phyloP scores from a whole-genome alignment of 805 yeast genomes.

The Yueomyces sinensis region DNA sequence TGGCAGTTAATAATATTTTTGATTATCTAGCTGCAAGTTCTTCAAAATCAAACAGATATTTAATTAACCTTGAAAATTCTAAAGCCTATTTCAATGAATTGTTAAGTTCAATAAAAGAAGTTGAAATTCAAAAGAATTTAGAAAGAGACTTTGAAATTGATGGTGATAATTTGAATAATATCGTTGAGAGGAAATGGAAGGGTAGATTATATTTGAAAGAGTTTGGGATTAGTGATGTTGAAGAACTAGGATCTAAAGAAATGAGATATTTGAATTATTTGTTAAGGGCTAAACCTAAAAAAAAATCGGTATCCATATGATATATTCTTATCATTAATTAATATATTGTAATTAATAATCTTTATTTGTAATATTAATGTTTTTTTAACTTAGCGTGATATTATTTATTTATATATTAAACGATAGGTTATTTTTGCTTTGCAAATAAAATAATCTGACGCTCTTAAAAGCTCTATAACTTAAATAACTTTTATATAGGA shows the following conservation, averaged over 20 bases:
- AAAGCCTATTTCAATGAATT: conserved; percentile 4
- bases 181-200: conserved; percentile 17
- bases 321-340: too few relatives aligned
- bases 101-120: conserved; percentile 2
- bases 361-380: too few relatives aligned
- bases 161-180: conserved; percentile 7
- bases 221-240: conserved; percentile 22
- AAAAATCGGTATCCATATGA: too few relatives aligned
- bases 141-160: conserved; percentile 18
- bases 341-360: too few relatives aligned
- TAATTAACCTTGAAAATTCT: conserved; percentile 7
- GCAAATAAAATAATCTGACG: too few relatives aligned
- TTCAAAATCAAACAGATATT: conserved; percentile 6
- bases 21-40: conserved; percentile 4
- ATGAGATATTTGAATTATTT: background rate
- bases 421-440: too few relatives aligned
- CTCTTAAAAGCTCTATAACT: too few relatives aligned
- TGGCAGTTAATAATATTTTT: conserved; percentile 7
- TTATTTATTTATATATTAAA: too few relatives aligned
- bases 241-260: conserved; percentile 6
- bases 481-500: too few relatives aligned
- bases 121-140: conserved; percentile 6
- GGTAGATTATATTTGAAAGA: conserved; percentile 20
- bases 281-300: too few relatives aligned
- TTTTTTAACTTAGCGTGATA: too few relatives aligned